Percentiles rank a stretch among this genome's conserved stretches.
phyloP scores from a whole-genome alignment of 192 early-diverging fungal genomes.

The Backusella morwellensis region DNA sequence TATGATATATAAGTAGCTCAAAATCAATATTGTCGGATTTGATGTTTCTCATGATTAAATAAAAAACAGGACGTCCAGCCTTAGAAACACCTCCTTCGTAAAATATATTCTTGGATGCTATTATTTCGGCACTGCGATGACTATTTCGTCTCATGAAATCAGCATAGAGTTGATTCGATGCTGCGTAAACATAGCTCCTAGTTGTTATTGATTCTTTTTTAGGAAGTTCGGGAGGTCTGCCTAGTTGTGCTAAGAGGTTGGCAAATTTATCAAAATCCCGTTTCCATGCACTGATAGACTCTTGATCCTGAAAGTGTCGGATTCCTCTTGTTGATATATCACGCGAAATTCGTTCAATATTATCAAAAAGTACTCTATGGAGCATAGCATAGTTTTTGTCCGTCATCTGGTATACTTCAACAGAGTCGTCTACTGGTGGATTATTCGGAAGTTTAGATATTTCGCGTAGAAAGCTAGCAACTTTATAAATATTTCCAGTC shows the following conservation, averaged over 20 bases:
- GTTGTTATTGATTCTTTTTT: background rate
- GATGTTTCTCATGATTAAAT: conserved; percentile 63
- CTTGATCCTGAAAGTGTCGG: background rate
- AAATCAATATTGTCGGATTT: conserved; percentile 63
- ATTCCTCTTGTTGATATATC: conserved; percentile 45
- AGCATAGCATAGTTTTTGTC: conserved; percentile 19
- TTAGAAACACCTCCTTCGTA: conserved; percentile 66
- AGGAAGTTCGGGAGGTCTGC: conserved; percentile 55
- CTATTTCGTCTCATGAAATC: conserved; percentile 57
- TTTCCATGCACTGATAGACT: conserved; percentile 4
- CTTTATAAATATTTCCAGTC: conserved; percentile 60
- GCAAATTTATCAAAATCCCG: conserved; percentile 50
- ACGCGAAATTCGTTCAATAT: conserved; percentile 61
- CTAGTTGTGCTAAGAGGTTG: conserved; percentile 66
- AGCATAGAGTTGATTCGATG: conserved; percentile 25
- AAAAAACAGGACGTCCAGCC: conserved; percentile 67
- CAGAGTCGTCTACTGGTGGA: background rate
- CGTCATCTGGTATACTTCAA: conserved; percentile 7
- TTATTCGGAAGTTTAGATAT: conserved; percentile 40
- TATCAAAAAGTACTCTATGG: conserved; percentile 62
- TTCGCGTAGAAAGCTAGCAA: conserved; percentile 61
- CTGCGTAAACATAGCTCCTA: conserved; percentile 6
- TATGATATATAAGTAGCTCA: conserved; percentile 63
- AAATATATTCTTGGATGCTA: conserved; percentile 56
- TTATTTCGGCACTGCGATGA: conserved; percentile 45